Base-by-base conservation (phyloP, 371 early-diverging fungal species). In the Sporodiniella umbellata region DNA sequence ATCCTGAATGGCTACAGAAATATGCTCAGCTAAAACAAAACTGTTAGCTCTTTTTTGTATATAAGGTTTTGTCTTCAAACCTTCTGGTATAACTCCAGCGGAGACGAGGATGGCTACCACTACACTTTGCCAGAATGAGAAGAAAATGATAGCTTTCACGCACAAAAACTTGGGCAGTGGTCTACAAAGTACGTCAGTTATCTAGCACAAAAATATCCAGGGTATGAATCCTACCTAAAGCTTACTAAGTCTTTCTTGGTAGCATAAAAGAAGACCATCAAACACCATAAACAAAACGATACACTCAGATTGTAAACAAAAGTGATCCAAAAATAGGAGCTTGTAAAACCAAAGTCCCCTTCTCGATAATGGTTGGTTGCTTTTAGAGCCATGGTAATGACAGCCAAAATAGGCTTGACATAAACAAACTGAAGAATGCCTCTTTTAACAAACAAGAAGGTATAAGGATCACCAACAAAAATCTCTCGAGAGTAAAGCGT, bases 41-140 rank as follows among this genome's bases (percentile, higher is more conserved):
- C 10, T 10, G 22, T 26, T 17, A 37, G 26, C 33, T 22, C 8
- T 21, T 2, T 11, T 42, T 42, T 8, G 14, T n/a, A 4, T 28
- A 25, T 42, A 22, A 8, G 4, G 8, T 42, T n/a, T 12, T 25
- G n/a, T 6, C n/a, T 1, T 12, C 70, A 68, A 75, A 85, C 84
- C 75, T 50, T 75, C 83, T 37, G 75, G 79, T 44, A 94, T 87
- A 17, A 84, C 54, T 5, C 92, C 93, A 0, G 81, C 64, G 19
- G 81, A 79, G 0, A 91, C 90, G 28, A 95, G 58, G 8, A 95
- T 68, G 8, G 97, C 88, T 30, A 97, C 78, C 15, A 84, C 78
- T 17, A 97, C 70, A n/a, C 94, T 87, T 65, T 97, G 98, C 94
- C 96, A 97, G 64, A 92, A 97, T 0, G 96, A 90, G 61, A 97